phyloP scores from a whole-genome alignment of 768 basidiomycete species.

The Tylopilus subfusipes region DNA sequence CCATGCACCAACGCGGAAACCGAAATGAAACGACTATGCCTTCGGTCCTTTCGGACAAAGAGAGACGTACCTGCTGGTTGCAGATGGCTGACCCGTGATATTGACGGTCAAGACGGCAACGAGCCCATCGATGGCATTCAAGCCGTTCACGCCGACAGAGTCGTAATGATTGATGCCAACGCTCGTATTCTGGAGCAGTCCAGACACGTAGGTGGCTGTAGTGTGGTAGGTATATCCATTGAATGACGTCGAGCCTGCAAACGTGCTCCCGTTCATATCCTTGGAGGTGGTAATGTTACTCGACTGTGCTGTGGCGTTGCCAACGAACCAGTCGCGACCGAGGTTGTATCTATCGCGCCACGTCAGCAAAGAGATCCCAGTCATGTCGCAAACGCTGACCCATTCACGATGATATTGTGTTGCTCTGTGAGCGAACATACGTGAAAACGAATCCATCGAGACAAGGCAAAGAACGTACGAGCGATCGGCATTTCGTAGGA shows the following conservation, averaged over 20 bases:
- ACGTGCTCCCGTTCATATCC: conserved; percentile 51
- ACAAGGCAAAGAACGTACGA: conserved; percentile 37
- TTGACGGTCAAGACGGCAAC: conserved; percentile 75
- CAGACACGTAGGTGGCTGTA: conserved; percentile 62
- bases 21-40: background rate
- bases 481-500: conserved; percentile 71
- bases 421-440: conserved; percentile 32
- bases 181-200: conserved; percentile 67
- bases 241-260: conserved; percentile 58
- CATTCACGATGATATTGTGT: conserved; percentile 74
- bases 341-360: conserved; percentile 57
- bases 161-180: conserved; percentile 65
- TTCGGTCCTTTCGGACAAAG: too few species aligned
- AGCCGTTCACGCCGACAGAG: conserved; percentile 47
- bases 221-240: conserved; percentile 73
- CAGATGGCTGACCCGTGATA: conserved; percentile 44
- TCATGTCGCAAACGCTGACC: conserved; percentile 36
- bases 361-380: background rate
- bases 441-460: background rate
- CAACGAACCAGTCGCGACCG: conserved; percentile 83
- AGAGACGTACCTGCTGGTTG: conserved; percentile 23
- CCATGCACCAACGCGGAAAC: background rate
- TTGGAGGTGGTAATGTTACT: conserved; percentile 23
- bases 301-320: conserved; percentile 64
- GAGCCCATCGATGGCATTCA: conserved; percentile 75